Percentiles rank a stretch among this genome's conserved stretches.
Conservation (phyloP, 495 filamentous ascomycete species). For the Poronia punctata region DNA sequence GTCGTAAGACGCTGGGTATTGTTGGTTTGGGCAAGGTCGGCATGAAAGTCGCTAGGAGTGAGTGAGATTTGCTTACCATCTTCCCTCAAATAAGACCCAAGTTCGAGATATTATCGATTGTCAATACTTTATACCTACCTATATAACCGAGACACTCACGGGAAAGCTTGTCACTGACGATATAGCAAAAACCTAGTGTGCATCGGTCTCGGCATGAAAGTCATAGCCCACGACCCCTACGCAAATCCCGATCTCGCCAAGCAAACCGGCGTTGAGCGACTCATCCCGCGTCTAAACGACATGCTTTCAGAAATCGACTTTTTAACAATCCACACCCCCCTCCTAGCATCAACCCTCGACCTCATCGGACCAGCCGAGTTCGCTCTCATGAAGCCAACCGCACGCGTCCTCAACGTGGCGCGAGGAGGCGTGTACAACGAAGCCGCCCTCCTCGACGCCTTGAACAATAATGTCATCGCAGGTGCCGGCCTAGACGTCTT, state of each 20-base stretch:
- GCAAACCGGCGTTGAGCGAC: slow-evolving; percentile 45
- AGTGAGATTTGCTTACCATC: too few species aligned
- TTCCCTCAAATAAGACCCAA: too few species aligned
- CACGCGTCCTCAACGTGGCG: slow-evolving; percentile 62
- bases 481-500: slow-evolving; percentile 73
- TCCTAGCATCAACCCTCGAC: slow-evolving; percentile 62
- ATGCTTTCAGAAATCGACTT: slow-evolving; percentile 60
- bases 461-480: slow-evolving; percentile 59
- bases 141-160: too few species aligned
- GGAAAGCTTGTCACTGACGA: too few species aligned
- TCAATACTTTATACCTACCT: too few species aligned
- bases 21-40: slow-evolving; percentile 69
- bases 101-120: too few species aligned
- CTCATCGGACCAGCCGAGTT: slow-evolving; percentile 57
- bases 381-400: slow-evolving; percentile 57
- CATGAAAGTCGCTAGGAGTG: slow-evolving; percentile 55
- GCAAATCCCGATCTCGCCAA: slow-evolving; percentile 53
- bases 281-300: slow-evolving; percentile 45
- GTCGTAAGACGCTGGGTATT: slow-evolving; percentile 59
- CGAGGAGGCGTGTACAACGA: slow-evolving; percentile 73
- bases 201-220: slow-evolving; percentile 60
- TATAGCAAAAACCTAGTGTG: slow-evolving; percentile 31
- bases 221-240: slow-evolving; percentile 62
- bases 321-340: slow-evolving; percentile 67
- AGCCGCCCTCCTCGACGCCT: slow-evolving; percentile 55